phyloP scores from a whole-genome alignment of 2,329 filamentous ascomycete genomes.

The Elsinoe fawcettii region DNA sequence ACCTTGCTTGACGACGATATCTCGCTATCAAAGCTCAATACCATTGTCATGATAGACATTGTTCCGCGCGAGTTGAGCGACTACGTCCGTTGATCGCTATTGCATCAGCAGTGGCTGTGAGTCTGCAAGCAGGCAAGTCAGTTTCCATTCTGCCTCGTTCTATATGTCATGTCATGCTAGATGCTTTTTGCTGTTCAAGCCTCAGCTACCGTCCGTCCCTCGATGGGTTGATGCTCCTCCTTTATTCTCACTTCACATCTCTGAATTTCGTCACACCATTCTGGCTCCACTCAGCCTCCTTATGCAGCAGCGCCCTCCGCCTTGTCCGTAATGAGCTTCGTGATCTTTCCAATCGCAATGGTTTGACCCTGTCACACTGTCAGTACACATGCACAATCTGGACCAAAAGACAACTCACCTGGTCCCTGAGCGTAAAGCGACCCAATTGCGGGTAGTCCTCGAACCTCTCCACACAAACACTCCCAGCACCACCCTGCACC shows the following conservation, averaged over 20 bases:
- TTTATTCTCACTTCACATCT: too few relatives aligned
- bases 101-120: too few relatives aligned
- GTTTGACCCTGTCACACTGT: constrained; percentile 70
- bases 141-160: not conserved
- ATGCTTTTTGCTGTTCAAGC: not conserved
- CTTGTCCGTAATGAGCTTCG: constrained; percentile 61
- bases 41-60: too few relatives aligned
- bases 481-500: constrained; percentile 74
- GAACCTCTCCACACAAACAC: constrained; percentile 87
- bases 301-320: constrained; percentile 16
- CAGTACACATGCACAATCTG: constrained; percentile 21
- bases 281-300: not conserved
- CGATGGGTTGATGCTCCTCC: too few relatives aligned
- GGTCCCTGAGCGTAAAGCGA: constrained; percentile 80
- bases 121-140: too few relatives aligned
- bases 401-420: constrained; percentile 47
- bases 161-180: constrained; percentile 8
- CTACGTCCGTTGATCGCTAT: too few relatives aligned
- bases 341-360: constrained; percentile 98
- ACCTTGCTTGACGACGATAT: too few relatives aligned
- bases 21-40: too few relatives aligned
- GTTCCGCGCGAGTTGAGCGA: too few relatives aligned
- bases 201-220: not conserved
- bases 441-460: constrained; percentile 94
- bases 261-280: too few relatives aligned